phyloP scores from a whole-genome alignment of 192 early-diverging fungal genomes.

The Podila epicladia region DNA sequence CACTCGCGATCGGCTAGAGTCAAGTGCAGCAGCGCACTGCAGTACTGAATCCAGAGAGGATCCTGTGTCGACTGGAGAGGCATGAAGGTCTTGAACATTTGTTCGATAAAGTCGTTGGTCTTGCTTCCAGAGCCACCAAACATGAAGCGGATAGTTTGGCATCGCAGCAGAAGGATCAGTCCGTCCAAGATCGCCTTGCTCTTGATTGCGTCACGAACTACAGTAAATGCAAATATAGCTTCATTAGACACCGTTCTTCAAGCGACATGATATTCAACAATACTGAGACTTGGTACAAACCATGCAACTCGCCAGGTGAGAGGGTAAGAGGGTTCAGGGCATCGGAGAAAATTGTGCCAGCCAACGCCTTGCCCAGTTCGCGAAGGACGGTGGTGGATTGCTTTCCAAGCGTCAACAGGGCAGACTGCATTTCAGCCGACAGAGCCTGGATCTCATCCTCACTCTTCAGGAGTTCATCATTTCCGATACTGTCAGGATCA shows the following conservation, averaged over 20 bases:
- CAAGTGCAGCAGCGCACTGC: conserved; percentile 27
- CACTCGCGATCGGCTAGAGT: conserved; percentile 23
- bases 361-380: conserved; percentile 12
- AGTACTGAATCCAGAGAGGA: conserved; percentile 47
- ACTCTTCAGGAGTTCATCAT: conserved; percentile 34
- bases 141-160: conserved; percentile 12
- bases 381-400: not conserved
- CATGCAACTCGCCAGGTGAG: conserved; percentile 2
- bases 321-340: conserved; percentile 21
- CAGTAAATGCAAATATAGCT: not conserved
- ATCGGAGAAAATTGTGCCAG: conserved; percentile 9
- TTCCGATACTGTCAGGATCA: conserved; percentile 52
- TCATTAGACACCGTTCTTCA: no score
- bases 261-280: no score
- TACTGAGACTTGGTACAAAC: not conserved
- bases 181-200: conserved; percentile 33
- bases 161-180: conserved; percentile 24
- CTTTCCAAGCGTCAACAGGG: conserved; percentile 18
- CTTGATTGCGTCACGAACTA: conserved; percentile 42
- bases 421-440: conserved; percentile 25
- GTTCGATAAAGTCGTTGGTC: conserved; percentile 16
- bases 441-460: conserved; percentile 15
- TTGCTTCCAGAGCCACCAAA: conserved; percentile 21
- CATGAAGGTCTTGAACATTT: conserved; percentile 31
- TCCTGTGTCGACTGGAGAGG: conserved; percentile 26